A percentile compares a stretch with the other conserved stretches of the same genome.
Conservation (phyloP, 331 rosid genomes). For the Pyrus hybrid region DNA sequence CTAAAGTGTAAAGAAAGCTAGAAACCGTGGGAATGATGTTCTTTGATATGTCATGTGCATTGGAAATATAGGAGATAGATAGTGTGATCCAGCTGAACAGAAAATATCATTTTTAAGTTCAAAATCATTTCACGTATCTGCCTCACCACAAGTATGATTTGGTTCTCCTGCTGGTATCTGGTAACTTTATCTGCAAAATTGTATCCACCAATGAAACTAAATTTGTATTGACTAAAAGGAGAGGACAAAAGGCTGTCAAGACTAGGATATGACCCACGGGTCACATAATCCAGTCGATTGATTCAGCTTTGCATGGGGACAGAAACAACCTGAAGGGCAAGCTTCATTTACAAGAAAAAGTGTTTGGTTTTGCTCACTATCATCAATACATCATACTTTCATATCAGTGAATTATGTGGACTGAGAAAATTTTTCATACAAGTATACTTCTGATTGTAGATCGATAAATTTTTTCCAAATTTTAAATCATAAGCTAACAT, state of each 20-base stretch:
- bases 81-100: conserved; percentile 77
- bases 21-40: no score
- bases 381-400: not conserved
- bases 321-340: conserved; percentile 76
- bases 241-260: not conserved
- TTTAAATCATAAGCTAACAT: not conserved
- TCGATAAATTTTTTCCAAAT: not conserved
- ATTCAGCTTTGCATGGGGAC: conserved; percentile 59
- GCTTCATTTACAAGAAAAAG: conserved; percentile 46
- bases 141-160: conserved; percentile 74
- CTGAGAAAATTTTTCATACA: not conserved
- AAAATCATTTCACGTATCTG: conserved; percentile 63
- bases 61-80: conserved; percentile 55
- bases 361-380: not conserved
- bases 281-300: conserved; percentile 58
- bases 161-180: conserved; percentile 54
- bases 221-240: not conserved
- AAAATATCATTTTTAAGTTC: conserved; percentile 54
- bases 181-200: conserved; percentile 62
- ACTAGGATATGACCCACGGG: conserved; percentile 50
- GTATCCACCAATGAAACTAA: conserved; percentile 4
- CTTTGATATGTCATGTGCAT: no score
- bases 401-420: not conserved
- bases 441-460: not conserved
- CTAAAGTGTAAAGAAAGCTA: no score